A percentile compares a stretch with the other conserved stretches of the same genome.
These are phyloP conservation scores for Asterophora parasitica DNA, from an alignment of 768 basidiomycete species.

Conservation along the genomic window DNA sequence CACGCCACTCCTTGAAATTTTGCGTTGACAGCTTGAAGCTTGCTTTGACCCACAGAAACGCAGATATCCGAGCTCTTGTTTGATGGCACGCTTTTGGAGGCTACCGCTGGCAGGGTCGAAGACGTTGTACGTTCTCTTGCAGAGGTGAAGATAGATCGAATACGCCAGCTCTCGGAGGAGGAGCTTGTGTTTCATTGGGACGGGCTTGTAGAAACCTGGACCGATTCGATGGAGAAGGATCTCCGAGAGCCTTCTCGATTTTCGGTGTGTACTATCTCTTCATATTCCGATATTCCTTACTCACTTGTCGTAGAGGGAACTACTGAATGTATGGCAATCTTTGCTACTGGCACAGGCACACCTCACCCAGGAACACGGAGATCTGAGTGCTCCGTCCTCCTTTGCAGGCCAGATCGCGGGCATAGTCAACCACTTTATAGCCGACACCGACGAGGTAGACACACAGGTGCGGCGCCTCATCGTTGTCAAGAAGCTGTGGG, in stretches of 20 bases:
- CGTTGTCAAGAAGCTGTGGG: constrained; percentile 46
- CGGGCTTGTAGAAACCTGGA: constrained; percentile 35
- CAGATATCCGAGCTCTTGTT: constrained; percentile 36
- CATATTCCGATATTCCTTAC: neutral
- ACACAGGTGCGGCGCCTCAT: constrained; percentile 34
- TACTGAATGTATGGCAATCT: constrained; percentile 48
- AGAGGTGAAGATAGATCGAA: constrained; percentile 16
- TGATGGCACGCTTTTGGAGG: constrained; percentile 37
- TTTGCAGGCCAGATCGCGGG: constrained; percentile 30
- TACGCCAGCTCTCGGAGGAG: constrained; percentile 31
- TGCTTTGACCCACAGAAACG: constrained; percentile 29
- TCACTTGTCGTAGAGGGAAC: constrained; percentile 26
- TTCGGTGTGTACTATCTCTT: constrained; percentile 19
- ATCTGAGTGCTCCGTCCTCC: constrained; percentile 29
- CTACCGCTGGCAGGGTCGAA: constrained; percentile 21
- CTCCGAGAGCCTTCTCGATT: constrained; percentile 12
- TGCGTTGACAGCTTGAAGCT: constrained; percentile 30
- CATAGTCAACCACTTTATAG: constrained; percentile 33
- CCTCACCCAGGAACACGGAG: constrained; percentile 32
- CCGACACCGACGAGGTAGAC: constrained; percentile 14
- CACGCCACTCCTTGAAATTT: constrained; percentile 33
- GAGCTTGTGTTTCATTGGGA: constrained; percentile 38
- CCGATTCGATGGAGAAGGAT: constrained; percentile 17
- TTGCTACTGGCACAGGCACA: constrained; percentile 49
- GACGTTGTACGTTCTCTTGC: constrained; percentile 23